Base-by-base conservation (phyloP, 306 rosid genomes). In the Arachis stenosperma region DNA sequence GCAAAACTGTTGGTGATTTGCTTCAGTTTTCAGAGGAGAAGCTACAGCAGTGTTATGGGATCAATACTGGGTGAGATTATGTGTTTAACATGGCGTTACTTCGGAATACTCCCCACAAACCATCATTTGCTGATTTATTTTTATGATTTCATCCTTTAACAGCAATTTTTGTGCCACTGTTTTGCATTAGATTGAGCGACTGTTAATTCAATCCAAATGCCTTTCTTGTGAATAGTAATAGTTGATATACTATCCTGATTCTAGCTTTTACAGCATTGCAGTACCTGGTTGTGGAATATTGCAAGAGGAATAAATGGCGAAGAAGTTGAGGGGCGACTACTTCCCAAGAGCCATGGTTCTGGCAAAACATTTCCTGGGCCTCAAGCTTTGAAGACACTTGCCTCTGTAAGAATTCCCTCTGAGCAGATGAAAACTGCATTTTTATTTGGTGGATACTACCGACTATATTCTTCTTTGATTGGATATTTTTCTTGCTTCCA, bases 331-430 rank as follows among this genome's bases (percentile, higher is more conserved):
- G 91, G 84, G 59, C 86, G 97, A 77, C 90, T 91, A 78, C 96
- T 93, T 78, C 88, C 98, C 64, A 93, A 93, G 79, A 93, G 98
- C 80, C 98, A 91, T 84, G 98, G 98, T 69, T 90, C 98, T 75
- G 97, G 98, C 84, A 93, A 93, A 84, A 88, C 94, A 69, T 93
- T 91, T 86, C 89, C 94, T 57, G 98, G 98, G 70, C 97, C 92
- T 75, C 91, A 78, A 82, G 94, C 96, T 57, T 74, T 93, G 82
- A 91, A 84, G 86, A 89, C 92, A 9, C 64, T 85, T 81, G 62
- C 86, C 73, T 75, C 91, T 37, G 98, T 93, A 85, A 83, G 96
- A 57, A 44, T 71, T 80, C 44, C 65, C 17, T 77, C 60, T 61
- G 50, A 61, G 61, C 53, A 55, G 77, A 67, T 56, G 42, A 57